These are phyloP conservation scores for Aristolochia fimbriata DNA, from an alignment of 164 flowering plant genomes.

Conservation along the genomic window DNA sequence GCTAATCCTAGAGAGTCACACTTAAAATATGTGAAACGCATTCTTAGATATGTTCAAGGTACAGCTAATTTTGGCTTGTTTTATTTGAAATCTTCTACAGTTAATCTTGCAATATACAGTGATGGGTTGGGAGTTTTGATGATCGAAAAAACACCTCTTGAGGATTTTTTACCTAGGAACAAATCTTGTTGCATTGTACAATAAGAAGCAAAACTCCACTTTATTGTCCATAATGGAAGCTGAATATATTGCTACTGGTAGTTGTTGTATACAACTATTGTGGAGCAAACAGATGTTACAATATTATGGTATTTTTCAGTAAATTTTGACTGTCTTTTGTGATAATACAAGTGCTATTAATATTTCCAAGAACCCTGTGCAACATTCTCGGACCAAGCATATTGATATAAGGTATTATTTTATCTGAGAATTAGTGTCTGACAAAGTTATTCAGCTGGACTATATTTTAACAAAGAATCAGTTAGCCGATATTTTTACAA, in stretches of 20 bases:
- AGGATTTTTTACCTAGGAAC: too few species aligned
- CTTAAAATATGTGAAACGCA: too few species aligned
- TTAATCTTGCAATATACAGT: too few species aligned
- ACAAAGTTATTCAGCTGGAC: neutral
- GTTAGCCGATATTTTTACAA: too few species aligned
- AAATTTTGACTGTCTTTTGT: neutral
- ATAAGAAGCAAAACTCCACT: neutral
- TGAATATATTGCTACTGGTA: neutral
- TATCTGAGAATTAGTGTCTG: neutral
- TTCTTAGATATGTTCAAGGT: too few species aligned
- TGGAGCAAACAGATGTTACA: neutral
- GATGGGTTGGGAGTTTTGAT: too few species aligned
- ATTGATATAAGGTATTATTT: neutral
- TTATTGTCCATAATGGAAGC: neutral
- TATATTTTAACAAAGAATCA: neutral
- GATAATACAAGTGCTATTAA: neutral
- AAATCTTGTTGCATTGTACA: too few species aligned
- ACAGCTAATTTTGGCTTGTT: too few species aligned
- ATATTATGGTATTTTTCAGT: neutral
- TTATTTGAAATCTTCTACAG: too few species aligned
- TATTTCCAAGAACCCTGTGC: neutral
- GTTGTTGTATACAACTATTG: neutral
- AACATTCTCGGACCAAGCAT: neutral
- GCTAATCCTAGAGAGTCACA: too few species aligned
- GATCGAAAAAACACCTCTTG: too few species aligned